Evolutionary conservation across 2,329 filamentous ascomycete genomes (phyloP), one percentile per base, ranked within the genome.

Genomic region (Clarireedia paspali): DNA sequence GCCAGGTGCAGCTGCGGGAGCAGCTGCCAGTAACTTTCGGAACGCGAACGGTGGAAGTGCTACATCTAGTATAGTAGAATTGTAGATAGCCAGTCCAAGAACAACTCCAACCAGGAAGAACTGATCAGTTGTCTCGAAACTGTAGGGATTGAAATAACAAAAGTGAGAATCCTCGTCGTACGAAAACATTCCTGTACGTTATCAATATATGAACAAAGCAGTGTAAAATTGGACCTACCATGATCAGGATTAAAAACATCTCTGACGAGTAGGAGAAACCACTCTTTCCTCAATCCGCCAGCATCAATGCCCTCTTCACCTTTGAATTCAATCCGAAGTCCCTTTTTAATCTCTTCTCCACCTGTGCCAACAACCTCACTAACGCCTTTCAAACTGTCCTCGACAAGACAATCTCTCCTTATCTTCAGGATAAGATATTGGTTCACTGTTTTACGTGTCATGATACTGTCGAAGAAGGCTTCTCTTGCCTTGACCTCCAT

Each of bases 261-360:
- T 63, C 91, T 80, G 49, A 94, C 85, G 23, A 96, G 79, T 57
- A 96, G 79, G 50, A 96, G 73, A 68, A 96, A 96, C 91, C 91
- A 96, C 72, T 96, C 91, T 70, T 96, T 96, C 56, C 90, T 83
- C 55, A 95, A 76, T 0, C 91, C 91, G 39, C 91, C 91, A 4
- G 88, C 90, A 73, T 96, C 91, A 50, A 96, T 84, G 4, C 91
- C 91, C 71, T 96, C 91, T 72, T 96, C 91, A 34, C 89, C 91
- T 34, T 81, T 77, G 63, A 96, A 96, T 58, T 88, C 84, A 58
- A 96, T 94, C 17, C 87, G 83, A 27, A 96, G 74, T 0, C 87
- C 88, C 70, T 96, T 96, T 70, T 96, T 96, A 69, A 95, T 85
- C 60, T 96, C 91, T 64, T 92, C 89, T 53, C 85, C 81, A 12